Base-by-base conservation (phyloP, 305 asterid genomes). In the Fraxinus sp. region DNA sequence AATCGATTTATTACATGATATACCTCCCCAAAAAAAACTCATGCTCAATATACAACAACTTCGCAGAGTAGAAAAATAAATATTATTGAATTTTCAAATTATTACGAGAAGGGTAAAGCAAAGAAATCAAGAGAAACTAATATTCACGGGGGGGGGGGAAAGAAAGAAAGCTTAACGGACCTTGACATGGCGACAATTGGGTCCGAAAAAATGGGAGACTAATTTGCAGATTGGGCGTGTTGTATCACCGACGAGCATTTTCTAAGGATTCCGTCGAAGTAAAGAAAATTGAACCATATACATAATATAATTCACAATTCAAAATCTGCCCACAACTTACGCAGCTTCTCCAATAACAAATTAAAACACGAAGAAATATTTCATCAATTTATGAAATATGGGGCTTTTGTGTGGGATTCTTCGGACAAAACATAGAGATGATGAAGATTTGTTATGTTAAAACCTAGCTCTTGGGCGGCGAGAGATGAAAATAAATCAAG, bases 131-230 rank as follows among this genome's bases (percentile, higher is more conserved):
- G 20, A 14, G 6, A 24, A 57, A 41, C 22, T 14, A 5, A 30
- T 3, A 52, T 0, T 4, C 37, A 33, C 4, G 4, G 36, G 36
- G 36, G 36, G 0, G 4, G 0, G n/a, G n/a, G n/a, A 4, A 4
- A 33, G 32, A 49, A 32, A 68, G 35, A 82, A 39, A 20, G 57
- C 75, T 8, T 55, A 5, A 75, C 86, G 74, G 72, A 90, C 91
- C 92, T 88, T 77, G 84, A 85, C 91, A 90, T 88, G 77, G 86
- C 83, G 89, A 87, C 75, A 83, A 78, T 35, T 35, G 83, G 76
- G 76, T 7, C 66, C 30, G 81, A 75, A 28, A 62, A 85, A 81
- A 55, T 18, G 37, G 43, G 64, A 74, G 64, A 75, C 79, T 80
- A 82, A 80, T 79, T 85, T 46, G 84, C 59, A 82, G 80, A 77